Percentiles rank a stretch among this genome's conserved stretches.
Evolutionary conservation across 306 rosid genomes (phyloP).

Genomic region (Bauhinia variegata): DNA sequence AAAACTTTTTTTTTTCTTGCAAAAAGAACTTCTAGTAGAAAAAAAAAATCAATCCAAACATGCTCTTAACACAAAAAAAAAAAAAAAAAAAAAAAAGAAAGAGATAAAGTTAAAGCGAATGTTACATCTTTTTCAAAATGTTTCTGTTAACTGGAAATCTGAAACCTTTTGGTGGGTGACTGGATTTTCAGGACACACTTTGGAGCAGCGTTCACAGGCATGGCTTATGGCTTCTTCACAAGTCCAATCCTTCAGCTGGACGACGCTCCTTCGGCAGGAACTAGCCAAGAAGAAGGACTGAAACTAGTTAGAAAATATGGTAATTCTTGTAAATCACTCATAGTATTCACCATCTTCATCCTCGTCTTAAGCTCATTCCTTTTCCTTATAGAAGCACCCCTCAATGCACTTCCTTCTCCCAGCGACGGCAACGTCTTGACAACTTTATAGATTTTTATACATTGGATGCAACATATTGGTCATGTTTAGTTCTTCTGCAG

Average conservation of each 20-base stretch:
- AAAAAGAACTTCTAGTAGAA: too few species aligned
- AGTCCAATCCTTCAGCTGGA: conserved; percentile 60
- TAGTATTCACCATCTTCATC: conserved; percentile 61
- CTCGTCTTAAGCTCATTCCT: conserved; percentile 54
- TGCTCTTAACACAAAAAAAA: too few species aligned
- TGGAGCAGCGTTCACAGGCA: conserved; percentile 76
- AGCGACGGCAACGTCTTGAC: conserved; percentile 36
- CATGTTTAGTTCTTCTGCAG: conserved; percentile 17
- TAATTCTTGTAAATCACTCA: conserved; percentile 67
- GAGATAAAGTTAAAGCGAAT: neutral
- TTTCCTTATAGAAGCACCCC: conserved; percentile 75
- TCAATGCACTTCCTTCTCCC: conserved; percentile 46
- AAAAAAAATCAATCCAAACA: too few species aligned
- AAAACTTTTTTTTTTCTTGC: too few species aligned
- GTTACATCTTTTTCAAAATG: conserved; percentile 10
- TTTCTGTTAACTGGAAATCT: neutral
- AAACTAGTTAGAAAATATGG: conserved; percentile 60
- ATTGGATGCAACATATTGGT: conserved; percentile 26
- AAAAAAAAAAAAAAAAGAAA: too few species aligned
- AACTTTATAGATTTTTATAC: conserved; percentile 31
- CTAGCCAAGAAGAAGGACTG: conserved; percentile 70
- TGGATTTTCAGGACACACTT: conserved; percentile 71
- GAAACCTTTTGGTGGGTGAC: conserved; percentile 10
- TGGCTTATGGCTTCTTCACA: conserved; percentile 68
- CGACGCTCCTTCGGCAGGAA: conserved; percentile 55